phyloP scores from a whole-genome alignment of 352 stramenopile species.

The Peronospora belbahrii region DNA sequence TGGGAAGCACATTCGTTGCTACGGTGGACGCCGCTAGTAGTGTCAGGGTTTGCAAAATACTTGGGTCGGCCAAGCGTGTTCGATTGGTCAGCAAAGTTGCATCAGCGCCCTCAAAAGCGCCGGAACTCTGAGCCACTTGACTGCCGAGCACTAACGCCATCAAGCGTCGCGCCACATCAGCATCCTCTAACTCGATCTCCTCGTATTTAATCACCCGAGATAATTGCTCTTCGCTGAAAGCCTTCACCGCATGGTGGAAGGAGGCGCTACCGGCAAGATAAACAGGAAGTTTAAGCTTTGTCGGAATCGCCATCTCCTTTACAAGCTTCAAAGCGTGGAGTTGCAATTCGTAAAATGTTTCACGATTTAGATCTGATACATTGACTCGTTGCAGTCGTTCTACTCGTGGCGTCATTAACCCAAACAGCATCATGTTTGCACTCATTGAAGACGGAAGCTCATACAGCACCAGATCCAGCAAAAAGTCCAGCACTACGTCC shows the following conservation, averaged over 20 bases:
- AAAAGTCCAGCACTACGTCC: constrained; percentile 55
- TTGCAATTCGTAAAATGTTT: constrained; percentile 52
- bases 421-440: constrained; percentile 18
- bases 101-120: constrained; percentile 32
- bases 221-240: constrained; percentile 61
- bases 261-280: constrained; percentile 55
- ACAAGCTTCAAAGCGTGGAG: constrained; percentile 52
- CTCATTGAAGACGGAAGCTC: constrained; percentile 20
- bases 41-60: constrained; percentile 45
- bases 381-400: constrained; percentile 48
- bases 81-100: constrained; percentile 40
- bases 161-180: constrained; percentile 27
- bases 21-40: constrained; percentile 45
- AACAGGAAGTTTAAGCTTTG: constrained; percentile 33
- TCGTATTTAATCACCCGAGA: constrained; percentile 59
- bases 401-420: constrained; percentile 37
- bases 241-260: constrained; percentile 58
- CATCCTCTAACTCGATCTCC: constrained; percentile 35
- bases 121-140: constrained; percentile 34
- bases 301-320: constrained; percentile 39
- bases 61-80: constrained; percentile 41
- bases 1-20: constrained; percentile 46
- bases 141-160: constrained; percentile 58
- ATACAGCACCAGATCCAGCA: constrained; percentile 63
- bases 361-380: constrained; percentile 30